A percentile compares a stretch with the other conserved stretches of the same genome.
phyloP scores from a whole-genome alignment of 1,284 basidiomycete species.

The Schizophyllum amplum region DNA sequence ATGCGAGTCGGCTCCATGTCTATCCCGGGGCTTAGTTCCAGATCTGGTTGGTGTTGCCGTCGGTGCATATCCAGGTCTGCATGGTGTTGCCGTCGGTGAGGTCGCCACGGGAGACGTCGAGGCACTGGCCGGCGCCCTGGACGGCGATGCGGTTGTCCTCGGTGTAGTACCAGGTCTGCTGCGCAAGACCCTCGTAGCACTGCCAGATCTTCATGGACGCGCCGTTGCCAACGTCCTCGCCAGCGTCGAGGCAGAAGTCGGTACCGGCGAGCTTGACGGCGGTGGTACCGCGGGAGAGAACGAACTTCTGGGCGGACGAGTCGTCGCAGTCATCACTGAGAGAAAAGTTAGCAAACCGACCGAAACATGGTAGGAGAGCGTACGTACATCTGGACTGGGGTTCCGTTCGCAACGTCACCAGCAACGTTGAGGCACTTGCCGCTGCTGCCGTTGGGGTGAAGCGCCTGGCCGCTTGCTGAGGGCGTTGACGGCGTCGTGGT shows the following conservation, averaged over 20 bases:
- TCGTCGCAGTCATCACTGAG: slow-evolving; percentile 24
- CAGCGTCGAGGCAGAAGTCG: neutral
- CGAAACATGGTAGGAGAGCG: no score
- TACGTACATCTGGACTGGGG: slow-evolving; percentile 22
- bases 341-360: no score
- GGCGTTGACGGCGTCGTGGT: neutral
- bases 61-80: slow-evolving; percentile 15
- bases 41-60: slow-evolving; percentile 10
- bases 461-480: neutral
- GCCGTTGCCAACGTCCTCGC: slow-evolving; percentile 7
- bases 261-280: slow-evolving; percentile 1
- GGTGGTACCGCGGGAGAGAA: slow-evolving; percentile 14
- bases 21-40: neutral
- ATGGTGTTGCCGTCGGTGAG: slow-evolving; percentile 10
- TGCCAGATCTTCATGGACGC: slow-evolving; percentile 17
- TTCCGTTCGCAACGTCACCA: neutral
- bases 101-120: slow-evolving; percentile 14
- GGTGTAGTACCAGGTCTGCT: slow-evolving; percentile 17
- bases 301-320: slow-evolving; percentile 17
- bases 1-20: no score
- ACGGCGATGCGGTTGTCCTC: slow-evolving; percentile 1
- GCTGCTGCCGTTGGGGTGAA: neutral
- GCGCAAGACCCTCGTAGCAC: slow-evolving; percentile 15
- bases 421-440: neutral
- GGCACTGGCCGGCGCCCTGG: slow-evolving; percentile 10